Evolutionary conservation across 495 filamentous ascomycete genomes (phyloP).

Genomic region (Penicillium nucicola): DNA sequence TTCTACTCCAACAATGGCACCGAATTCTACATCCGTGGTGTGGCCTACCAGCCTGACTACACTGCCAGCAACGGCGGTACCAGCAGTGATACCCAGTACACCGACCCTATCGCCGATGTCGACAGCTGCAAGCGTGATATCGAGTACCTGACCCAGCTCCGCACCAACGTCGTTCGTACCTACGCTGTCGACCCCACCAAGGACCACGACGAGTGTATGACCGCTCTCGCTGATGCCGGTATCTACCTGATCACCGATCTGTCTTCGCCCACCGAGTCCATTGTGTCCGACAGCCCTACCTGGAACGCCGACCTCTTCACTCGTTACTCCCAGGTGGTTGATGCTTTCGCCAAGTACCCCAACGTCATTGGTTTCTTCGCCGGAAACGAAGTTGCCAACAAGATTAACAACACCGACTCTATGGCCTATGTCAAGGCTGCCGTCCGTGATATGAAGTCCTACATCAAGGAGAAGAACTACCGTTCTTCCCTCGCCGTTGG

Average conservation of each 20-base stretch:
- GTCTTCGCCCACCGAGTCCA: constrained; percentile 74
- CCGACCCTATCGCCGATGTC: constrained; percentile 70
- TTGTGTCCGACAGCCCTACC: constrained; percentile 70
- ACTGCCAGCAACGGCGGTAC: constrained; percentile 43
- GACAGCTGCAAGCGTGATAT: constrained; percentile 77
- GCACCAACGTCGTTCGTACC: constrained; percentile 89
- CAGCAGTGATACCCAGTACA: constrained; percentile 38
- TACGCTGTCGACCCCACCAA: constrained; percentile 83
- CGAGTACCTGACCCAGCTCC: constrained; percentile 69
- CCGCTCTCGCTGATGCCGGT: constrained; percentile 76
- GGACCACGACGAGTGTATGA: constrained; percentile 84
- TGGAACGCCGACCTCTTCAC: constrained; percentile 79
- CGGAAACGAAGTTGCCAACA: constrained; percentile 94
- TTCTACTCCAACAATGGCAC: constrained; percentile 75
- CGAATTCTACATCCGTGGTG: constrained; percentile 87
- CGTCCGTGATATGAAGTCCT: constrained; percentile 90
- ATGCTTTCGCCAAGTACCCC: constrained; percentile 74
- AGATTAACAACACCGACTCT: constrained; percentile 75
- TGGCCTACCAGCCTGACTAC: constrained; percentile 79
- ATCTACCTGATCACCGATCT: constrained; percentile 96
- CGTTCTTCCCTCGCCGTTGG: constrained; percentile 73
- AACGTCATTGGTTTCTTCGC: constrained; percentile 97
- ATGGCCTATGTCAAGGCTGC: constrained; percentile 96
- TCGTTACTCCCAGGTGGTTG: constrained; percentile 84
- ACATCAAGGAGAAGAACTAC: constrained; percentile 79